Percentiles rank a stretch among this genome's conserved stretches.
phyloP scores from a whole-genome alignment of 2,329 filamentous ascomycete species.

The Aschersonia sp. region DNA sequence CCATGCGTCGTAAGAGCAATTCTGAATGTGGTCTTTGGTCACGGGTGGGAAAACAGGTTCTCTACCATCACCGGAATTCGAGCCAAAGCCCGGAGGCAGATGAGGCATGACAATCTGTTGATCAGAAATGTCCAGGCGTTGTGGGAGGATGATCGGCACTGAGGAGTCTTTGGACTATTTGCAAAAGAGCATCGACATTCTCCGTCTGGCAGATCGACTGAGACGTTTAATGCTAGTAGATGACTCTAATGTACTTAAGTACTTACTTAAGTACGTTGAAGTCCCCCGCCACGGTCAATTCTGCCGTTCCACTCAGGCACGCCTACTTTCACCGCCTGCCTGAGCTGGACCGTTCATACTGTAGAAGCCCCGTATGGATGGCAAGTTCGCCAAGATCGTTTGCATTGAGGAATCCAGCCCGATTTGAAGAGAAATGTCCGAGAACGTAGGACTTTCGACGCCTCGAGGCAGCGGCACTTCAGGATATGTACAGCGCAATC shows the following conservation, averaged over 20 bases:
- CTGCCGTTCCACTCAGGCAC: slow-evolving; percentile 7
- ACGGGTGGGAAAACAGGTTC: slow-evolving; percentile 64
- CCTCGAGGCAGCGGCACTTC: slow-evolving; percentile 92
- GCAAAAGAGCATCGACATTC: background rate
- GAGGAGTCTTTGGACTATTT: background rate
- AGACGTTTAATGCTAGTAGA: no score
- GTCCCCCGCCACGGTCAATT: slow-evolving; percentile 11
- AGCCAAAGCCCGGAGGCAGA: slow-evolving; percentile 10
- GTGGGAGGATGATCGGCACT: background rate
- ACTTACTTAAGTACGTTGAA: background rate
- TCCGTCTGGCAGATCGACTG: no score
- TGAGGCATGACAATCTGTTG: slow-evolving; percentile 17
- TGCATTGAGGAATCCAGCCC: no score
- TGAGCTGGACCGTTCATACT: background rate
- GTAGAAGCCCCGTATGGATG: no score
- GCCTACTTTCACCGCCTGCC: slow-evolving; percentile 9
- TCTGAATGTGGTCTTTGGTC: slow-evolving; percentile 72
- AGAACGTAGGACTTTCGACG: slow-evolving; percentile 91
- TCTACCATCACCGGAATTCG: slow-evolving; percentile 6
- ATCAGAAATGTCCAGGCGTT: no score
- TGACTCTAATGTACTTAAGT: no score
- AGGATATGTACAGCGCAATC: slow-evolving; percentile 93
- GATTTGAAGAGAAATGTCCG: slow-evolving; percentile 50
- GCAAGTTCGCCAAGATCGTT: no score
- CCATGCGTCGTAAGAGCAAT: slow-evolving; percentile 92